A percentile compares a stretch with the other conserved stretches of the same genome.
These are phyloP conservation scores for Candida schatavii DNA, from an alignment of 805 yeast genomes.

Conservation along the genomic window DNA sequence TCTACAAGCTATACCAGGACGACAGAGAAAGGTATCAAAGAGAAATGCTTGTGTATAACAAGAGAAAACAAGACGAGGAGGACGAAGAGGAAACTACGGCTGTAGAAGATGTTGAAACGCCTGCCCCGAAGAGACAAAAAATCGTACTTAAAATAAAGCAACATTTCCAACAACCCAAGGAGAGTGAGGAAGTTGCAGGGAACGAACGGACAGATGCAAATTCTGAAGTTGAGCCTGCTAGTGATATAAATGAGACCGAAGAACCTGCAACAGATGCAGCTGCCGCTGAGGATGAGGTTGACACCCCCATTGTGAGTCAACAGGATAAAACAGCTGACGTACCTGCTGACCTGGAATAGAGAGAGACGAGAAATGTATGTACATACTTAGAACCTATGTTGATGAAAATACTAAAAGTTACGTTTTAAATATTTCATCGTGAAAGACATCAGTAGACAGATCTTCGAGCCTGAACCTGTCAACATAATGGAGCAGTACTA, in stretches of 20 bases:
- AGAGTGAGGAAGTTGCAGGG: conserved; percentile 2
- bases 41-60: conserved; percentile 61
- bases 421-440: too few relatives aligned
- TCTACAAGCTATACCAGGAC: conserved; percentile 69
- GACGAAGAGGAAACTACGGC: conserved; percentile 10
- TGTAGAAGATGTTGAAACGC: conserved; percentile 7
- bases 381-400: too few relatives aligned
- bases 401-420: too few relatives aligned
- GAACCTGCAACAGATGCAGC: not conserved
- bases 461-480: too few relatives aligned
- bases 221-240: conserved; percentile 3
- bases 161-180: conserved; percentile 4
- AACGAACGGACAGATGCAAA: not conserved
- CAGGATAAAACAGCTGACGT: too few relatives aligned
- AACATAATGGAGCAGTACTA: too few relatives aligned
- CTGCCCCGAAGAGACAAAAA: conserved; percentile 12
- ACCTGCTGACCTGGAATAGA: too few relatives aligned
- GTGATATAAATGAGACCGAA: conserved; percentile 2
- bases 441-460: too few relatives aligned
- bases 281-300: not conserved
- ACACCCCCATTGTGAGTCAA: too few relatives aligned
- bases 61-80: conserved; percentile 18
- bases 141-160: conserved; percentile 6
- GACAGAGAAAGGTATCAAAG: conserved; percentile 72
- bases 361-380: too few relatives aligned